Percentiles rank a stretch among this genome's conserved stretches.
These are phyloP conservation scores for Aspergillus nidulans DNA, from an alignment of 495 filamentous ascomycete species.

Conservation along the genomic window DNA sequence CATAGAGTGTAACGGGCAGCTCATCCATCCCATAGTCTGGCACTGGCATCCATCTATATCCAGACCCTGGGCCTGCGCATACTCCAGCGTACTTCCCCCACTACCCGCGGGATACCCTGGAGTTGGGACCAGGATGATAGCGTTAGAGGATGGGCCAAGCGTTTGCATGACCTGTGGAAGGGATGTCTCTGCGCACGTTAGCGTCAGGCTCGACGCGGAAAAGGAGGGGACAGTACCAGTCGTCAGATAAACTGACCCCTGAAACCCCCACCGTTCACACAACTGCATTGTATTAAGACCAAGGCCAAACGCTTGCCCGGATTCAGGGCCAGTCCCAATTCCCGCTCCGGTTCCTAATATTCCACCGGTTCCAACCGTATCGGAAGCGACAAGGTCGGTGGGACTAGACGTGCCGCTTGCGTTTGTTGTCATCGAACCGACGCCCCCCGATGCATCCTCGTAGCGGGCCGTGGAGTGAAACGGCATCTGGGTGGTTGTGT, in stretches of 20 bases:
- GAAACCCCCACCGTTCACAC: constrained; percentile 11
- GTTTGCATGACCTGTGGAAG: constrained; percentile 8
- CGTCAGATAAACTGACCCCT: constrained; percentile 4
- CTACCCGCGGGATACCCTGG: neutral
- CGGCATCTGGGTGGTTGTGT: neutral
- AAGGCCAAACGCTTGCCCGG: neutral
- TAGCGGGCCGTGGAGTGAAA: neutral
- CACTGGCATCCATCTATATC: neutral
- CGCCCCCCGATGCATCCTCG: neutral
- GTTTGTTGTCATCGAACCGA: neutral
- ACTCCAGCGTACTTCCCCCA: neutral
- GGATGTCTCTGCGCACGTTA: neutral
- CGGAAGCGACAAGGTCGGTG: neutral
- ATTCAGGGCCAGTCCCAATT: too few relatives aligned
- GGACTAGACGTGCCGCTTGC: neutral
- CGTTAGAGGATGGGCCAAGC: constrained; percentile 3
- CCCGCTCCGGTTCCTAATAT: neutral
- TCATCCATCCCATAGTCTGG: constrained; percentile 7
- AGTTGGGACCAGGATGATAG: constrained; percentile 1
- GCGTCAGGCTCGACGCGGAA: neutral
- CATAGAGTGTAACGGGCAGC: constrained; percentile 6
- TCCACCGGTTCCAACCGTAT: neutral
- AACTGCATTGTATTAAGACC: neutral
- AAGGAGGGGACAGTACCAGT: neutral
- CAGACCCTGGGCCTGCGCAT: neutral